Evolutionary conservation across 2,329 filamentous ascomycete species (phyloP).

Genomic region (Colletotrichum sp.): DNA sequence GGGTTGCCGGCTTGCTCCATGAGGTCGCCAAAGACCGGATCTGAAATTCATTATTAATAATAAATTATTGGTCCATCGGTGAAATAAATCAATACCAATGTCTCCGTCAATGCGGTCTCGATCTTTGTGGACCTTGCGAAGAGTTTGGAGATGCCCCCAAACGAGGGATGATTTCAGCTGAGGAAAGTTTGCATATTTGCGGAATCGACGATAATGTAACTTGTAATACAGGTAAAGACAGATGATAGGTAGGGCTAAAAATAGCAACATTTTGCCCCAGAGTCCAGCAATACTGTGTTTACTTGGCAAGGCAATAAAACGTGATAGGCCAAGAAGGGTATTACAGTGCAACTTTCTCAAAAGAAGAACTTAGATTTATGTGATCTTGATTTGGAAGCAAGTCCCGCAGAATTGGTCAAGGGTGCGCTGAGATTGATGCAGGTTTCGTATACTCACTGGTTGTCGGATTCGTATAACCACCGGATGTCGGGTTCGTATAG

Average conservation of each 20-base stretch:
- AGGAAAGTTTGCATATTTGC: constrained; percentile 10
- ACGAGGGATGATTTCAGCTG: constrained; percentile 2
- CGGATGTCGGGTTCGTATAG: no score
- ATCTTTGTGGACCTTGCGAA: neutral
- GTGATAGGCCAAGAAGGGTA: no score
- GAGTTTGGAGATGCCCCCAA: constrained; percentile 14
- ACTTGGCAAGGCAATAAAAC: no score
- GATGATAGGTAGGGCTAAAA: neutral
- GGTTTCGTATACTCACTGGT: no score
- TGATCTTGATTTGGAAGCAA: no score
- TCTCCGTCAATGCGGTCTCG: neutral
- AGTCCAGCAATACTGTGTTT: no score
- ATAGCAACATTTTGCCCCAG: neutral
- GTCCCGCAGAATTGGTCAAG: no score
- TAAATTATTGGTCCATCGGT: neutral
- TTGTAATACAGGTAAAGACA: neutral
- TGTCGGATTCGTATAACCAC: no score
- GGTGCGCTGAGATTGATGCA: no score
- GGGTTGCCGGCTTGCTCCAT: constrained; percentile 33
- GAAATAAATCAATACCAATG: no score
- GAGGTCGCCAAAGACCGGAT: constrained; percentile 30
- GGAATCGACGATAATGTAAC: constrained; percentile 4
- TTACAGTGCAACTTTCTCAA: no score
- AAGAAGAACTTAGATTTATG: no score
- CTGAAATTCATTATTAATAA: neutral